Percentiles rank a stretch among this genome's conserved stretches.
Evolutionary conservation across 1,284 basidiomycete species (phyloP).

Genomic region (Boletus albobrunnescens): DNA sequence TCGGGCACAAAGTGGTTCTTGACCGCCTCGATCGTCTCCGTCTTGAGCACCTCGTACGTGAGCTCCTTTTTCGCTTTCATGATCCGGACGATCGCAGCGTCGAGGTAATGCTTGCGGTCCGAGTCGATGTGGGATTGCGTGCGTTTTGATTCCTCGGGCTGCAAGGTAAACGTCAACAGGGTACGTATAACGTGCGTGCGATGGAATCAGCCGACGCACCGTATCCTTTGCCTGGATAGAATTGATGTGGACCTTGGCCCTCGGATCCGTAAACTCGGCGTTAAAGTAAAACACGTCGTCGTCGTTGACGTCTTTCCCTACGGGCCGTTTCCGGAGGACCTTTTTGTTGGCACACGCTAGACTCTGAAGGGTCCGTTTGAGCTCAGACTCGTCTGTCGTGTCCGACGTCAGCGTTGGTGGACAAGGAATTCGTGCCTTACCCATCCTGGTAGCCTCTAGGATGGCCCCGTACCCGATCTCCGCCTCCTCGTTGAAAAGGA

Average conservation of each 20-base stretch:
- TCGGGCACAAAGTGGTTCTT: constrained; percentile 74
- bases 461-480: constrained; percentile 70
- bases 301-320: constrained; percentile 76
- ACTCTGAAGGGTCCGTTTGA: constrained; percentile 85
- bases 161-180: background rate
- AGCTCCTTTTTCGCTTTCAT: constrained; percentile 90
- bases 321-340: constrained; percentile 80
- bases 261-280: constrained; percentile 76
- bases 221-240: constrained; percentile 86
- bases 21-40: constrained; percentile 76
- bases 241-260: constrained; percentile 86
- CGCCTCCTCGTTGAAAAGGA: constrained; percentile 81
- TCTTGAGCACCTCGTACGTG: constrained; percentile 73
- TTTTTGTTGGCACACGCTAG: constrained; percentile 89
- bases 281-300: constrained; percentile 79
- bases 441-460: constrained; percentile 67
- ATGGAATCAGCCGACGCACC: constrained; percentile 15
- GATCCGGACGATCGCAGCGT: constrained; percentile 91
- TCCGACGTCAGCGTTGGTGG: constrained; percentile 3
- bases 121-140: constrained; percentile 83
- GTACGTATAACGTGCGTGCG: too few relatives aligned
- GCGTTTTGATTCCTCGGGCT: constrained; percentile 84
- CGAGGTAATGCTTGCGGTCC: constrained; percentile 82
- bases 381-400: constrained; percentile 63
- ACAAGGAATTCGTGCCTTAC: constrained; percentile 42